phyloP scores from a whole-genome alignment of 768 basidiomycete genomes.

The Rhodosporidiobolus sp. region DNA sequence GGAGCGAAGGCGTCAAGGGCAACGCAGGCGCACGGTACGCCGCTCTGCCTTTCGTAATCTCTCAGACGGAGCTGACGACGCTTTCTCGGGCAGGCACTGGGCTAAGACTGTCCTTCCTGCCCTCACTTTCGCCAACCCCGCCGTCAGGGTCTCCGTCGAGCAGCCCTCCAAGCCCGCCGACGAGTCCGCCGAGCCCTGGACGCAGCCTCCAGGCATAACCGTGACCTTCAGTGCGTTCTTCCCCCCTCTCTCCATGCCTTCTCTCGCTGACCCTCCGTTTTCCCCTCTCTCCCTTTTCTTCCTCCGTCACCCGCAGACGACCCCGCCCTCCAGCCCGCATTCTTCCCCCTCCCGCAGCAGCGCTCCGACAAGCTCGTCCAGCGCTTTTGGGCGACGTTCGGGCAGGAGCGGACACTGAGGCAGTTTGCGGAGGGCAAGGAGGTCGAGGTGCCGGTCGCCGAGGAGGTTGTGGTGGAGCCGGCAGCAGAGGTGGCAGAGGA shows the following conservation, averaged over 20 bases:
- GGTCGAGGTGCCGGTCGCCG: no score
- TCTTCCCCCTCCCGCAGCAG: constrained; percentile 5
- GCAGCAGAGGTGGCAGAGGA: no score
- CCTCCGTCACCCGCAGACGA: background rate
- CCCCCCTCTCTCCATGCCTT: no score
- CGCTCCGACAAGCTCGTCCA: background rate
- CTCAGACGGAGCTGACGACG: background rate
- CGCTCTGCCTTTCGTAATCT: rapidly evolving
- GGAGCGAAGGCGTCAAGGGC: background rate
- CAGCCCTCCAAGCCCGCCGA: background rate
- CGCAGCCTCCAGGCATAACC: background rate
- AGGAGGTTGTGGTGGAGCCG: no score
- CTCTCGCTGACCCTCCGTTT: no score
- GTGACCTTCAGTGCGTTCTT: constrained; percentile 7
- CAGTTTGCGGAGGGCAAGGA: constrained; percentile 4
- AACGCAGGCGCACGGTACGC: constrained; percentile 1
- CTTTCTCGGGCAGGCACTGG: background rate
- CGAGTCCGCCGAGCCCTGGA: background rate
- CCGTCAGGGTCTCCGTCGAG: background rate
- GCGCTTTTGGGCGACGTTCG: background rate
- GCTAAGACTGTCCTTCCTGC: background rate
- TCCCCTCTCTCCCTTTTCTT: background rate
- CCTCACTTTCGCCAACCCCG: background rate
- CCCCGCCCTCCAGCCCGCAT: background rate
- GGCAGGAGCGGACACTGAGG: background rate